Evolutionary conservation across 805 yeast species (phyloP).

Genomic region (Zygosaccharomyces lentus): DNA sequence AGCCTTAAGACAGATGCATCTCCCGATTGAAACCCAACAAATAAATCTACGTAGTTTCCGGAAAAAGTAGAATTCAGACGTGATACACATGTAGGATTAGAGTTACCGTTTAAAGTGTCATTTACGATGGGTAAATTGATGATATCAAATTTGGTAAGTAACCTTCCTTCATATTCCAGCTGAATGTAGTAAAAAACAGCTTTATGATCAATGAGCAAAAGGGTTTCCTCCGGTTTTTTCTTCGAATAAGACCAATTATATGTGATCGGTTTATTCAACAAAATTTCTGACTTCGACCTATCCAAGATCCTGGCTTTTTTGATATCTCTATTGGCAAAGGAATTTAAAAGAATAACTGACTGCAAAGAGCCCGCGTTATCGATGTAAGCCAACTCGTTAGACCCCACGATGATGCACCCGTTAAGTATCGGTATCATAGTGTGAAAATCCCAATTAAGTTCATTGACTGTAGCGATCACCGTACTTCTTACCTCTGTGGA

Average conservation of each 20-base stretch:
- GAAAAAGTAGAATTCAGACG: conserved; percentile 23
- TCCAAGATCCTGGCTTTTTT: conserved; percentile 46
- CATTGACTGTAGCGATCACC: conserved; percentile 57
- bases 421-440: conserved; percentile 56
- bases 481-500: conserved; percentile 43
- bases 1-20: conserved; percentile 46
- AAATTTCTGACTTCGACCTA: conserved; percentile 30
- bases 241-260: conserved; percentile 16
- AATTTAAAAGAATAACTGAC: conserved; percentile 27
- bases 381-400: conserved; percentile 71
- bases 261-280: conserved; percentile 19
- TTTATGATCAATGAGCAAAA: conserved; percentile 28
- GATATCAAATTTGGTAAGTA: conserved; percentile 29
- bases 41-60: conserved; percentile 42
- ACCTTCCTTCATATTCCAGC: conserved; percentile 31
- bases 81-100: conserved; percentile 29
- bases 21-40: conserved; percentile 58
- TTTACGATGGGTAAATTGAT: conserved; percentile 31
- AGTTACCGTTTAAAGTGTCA: conserved; percentile 27
- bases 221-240: conserved; percentile 12
- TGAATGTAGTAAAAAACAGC: conserved; percentile 27
- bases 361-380: conserved; percentile 56
- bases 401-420: conserved; percentile 67
- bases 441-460: conserved; percentile 72
- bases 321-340: conserved; percentile 42